A percentile compares a stretch with the other conserved stretches of the same genome.
Evolutionary conservation across 1,139 yeast genomes (phyloP).

Genomic region (Yamadazyma buinensis): DNA sequence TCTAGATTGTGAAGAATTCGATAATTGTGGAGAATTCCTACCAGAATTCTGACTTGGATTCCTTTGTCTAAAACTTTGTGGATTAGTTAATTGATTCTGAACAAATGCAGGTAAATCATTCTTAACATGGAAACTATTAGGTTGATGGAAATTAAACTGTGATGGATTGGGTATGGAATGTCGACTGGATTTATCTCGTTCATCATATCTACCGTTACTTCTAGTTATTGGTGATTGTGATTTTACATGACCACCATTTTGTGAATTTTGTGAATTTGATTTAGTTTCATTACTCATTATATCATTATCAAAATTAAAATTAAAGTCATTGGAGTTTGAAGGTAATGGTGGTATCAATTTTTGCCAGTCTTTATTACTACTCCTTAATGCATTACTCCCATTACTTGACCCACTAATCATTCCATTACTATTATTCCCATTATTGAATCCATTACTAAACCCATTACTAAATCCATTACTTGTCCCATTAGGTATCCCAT

Average conservation of each 20-base stretch:
- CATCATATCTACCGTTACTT: too few species aligned
- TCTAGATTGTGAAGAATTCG: background rate
- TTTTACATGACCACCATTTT: too few species aligned
- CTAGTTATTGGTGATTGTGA: too few species aligned
- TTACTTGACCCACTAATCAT: too few species aligned
- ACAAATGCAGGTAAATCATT: constrained; percentile 4
- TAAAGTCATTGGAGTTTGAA: constrained; percentile 11
- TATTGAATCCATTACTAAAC: too few species aligned
- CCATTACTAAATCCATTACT: too few species aligned
- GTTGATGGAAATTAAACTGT: background rate
- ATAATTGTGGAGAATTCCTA: background rate
- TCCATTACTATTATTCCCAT: too few species aligned
- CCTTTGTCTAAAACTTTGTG: constrained; percentile 3
- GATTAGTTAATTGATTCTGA: constrained; percentile 4
- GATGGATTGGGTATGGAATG: constrained; percentile 14
- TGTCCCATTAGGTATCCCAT: too few species aligned
- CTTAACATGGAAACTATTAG: constrained; percentile 5
- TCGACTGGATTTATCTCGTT: constrained; percentile 9
- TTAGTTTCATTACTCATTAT: constrained; percentile 7
- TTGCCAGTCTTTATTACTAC: constrained; percentile 20
- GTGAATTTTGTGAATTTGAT: background rate
- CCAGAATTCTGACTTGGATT: background rate
- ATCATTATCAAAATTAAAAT: constrained; percentile 10
- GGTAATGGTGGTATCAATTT: constrained; percentile 20
- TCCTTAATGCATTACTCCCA: too few species aligned